Evolutionary conservation across 2,329 filamentous ascomycete genomes (phyloP).

Genomic region (Aspergillus arachidicola): DNA sequence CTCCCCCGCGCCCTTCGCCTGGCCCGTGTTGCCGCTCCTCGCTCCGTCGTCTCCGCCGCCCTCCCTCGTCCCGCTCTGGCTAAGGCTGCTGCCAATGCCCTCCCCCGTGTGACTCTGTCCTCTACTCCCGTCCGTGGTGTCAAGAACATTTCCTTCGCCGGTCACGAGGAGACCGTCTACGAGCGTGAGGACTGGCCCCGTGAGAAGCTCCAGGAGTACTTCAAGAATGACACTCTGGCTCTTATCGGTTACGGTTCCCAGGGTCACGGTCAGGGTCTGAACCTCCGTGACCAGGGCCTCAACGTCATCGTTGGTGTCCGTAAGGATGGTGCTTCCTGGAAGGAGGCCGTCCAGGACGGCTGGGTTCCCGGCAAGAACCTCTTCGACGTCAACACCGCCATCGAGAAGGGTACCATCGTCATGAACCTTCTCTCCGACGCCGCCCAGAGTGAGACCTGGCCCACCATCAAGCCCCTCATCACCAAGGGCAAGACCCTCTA

Average conservation of each 20-base stretch:
- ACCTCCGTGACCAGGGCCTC: constrained; percentile 98
- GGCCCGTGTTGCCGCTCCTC: constrained; percentile 57
- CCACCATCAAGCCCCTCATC: constrained; percentile 94
- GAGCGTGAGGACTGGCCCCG: constrained; percentile 98
- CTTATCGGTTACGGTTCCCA: constrained; percentile 98
- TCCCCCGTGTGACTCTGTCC: constrained; percentile 47
- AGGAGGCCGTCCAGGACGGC: constrained; percentile 94
- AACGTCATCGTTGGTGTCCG: constrained; percentile 99
- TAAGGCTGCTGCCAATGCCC: constrained; percentile 39
- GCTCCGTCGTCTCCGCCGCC: constrained; percentile 62
- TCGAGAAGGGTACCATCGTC: constrained; percentile 87
- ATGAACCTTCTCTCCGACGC: constrained; percentile 99
- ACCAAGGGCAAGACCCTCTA: constrained; percentile 99
- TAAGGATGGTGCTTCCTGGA: constrained; percentile 98
- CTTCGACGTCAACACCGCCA: constrained; percentile 97
- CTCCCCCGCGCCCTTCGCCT: constrained; percentile 61
- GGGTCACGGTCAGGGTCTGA: constrained; percentile 98
- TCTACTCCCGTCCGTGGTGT: constrained; percentile 68
- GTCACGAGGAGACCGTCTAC: constrained; percentile 90
- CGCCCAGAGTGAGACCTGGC: constrained; percentile 98
- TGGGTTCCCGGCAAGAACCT: constrained; percentile 99
- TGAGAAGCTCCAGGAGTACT: constrained; percentile 99
- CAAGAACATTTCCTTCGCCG: constrained; percentile 99
- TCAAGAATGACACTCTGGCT: constrained; percentile 99
- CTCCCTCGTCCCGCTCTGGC: constrained; percentile 54